Conservation (phyloP, 257 asterid genomes). For the Solanum bulbocastanum region DNA sequence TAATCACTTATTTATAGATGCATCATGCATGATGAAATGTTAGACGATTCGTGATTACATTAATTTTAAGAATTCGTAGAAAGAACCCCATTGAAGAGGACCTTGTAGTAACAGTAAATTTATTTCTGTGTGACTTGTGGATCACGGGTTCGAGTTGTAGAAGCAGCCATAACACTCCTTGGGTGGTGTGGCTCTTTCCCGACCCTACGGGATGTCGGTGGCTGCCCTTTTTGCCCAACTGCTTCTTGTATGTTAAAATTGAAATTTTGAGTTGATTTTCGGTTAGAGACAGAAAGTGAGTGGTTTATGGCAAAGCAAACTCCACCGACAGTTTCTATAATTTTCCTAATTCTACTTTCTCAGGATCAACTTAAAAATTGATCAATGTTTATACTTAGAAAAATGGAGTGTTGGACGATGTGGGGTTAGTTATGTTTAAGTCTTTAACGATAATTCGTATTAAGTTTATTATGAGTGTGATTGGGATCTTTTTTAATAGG, state of each 20-base stretch:
- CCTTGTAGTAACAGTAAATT: background rate
- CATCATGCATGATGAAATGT: background rate
- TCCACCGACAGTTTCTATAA: background rate
- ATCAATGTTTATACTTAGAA: background rate
- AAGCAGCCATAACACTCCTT: background rate
- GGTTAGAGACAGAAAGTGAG: background rate
- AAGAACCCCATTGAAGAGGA: background rate
- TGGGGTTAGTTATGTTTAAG: background rate
- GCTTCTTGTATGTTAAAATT: background rate
- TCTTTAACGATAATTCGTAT: background rate
- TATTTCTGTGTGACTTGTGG: background rate
- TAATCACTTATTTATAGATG: background rate
- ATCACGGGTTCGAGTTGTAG: background rate
- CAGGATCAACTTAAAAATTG: background rate
- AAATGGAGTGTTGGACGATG: background rate
- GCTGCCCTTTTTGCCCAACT: background rate
- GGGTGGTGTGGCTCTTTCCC: background rate
- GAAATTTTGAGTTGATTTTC: background rate
- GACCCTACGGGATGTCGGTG: background rate
- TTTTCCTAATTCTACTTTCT: background rate
- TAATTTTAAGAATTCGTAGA: too few species aligned
- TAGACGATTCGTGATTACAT: background rate
- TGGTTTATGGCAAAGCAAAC: background rate
- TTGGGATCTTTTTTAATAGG: background rate
- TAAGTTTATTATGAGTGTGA: background rate